A percentile compares a stretch with the other conserved stretches of the same genome.
phyloP scores from a whole-genome alignment of 345 rosid genomes.

The Gossypium anomalum region DNA sequence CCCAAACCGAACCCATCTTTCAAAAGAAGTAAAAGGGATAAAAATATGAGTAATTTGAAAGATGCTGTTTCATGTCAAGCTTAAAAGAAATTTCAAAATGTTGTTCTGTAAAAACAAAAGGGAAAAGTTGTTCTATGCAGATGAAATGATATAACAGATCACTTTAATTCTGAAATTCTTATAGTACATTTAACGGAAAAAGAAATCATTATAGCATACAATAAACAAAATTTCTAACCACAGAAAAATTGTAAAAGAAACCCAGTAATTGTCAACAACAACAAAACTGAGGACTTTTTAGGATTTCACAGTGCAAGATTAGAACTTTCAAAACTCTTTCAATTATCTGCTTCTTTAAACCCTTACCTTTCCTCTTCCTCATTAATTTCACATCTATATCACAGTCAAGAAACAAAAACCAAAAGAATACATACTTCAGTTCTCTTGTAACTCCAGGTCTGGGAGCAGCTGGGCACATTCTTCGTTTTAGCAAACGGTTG shows the following conservation, averaged over 20 bases:
- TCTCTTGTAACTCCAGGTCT: constrained; percentile 94
- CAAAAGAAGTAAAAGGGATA: constrained; percentile 2
- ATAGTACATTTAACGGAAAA: background rate
- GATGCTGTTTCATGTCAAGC: background rate
- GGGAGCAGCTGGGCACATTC: constrained; percentile 90
- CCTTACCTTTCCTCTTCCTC: background rate
- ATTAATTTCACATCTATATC: background rate
- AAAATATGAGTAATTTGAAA: background rate
- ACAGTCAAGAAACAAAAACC: background rate
- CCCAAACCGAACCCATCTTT: constrained; percentile 83
- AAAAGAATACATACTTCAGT: constrained; percentile 47
- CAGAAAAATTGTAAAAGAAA: background rate
- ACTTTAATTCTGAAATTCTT: background rate
- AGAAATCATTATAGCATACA: background rate
- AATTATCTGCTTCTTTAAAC: background rate
- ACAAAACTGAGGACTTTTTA: background rate
- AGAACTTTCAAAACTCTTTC: background rate
- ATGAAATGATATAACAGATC: background rate
- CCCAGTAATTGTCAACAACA: background rate
- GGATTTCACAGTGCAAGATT: background rate
- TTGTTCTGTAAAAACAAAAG: background rate
- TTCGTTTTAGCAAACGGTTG: constrained; percentile 81
- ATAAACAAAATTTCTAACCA: background rate
- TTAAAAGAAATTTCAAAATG: background rate
- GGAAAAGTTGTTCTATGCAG: background rate